phyloP scores from a whole-genome alignment of 768 basidiomycete species.

The Tricholoma bakamatsutake region DNA sequence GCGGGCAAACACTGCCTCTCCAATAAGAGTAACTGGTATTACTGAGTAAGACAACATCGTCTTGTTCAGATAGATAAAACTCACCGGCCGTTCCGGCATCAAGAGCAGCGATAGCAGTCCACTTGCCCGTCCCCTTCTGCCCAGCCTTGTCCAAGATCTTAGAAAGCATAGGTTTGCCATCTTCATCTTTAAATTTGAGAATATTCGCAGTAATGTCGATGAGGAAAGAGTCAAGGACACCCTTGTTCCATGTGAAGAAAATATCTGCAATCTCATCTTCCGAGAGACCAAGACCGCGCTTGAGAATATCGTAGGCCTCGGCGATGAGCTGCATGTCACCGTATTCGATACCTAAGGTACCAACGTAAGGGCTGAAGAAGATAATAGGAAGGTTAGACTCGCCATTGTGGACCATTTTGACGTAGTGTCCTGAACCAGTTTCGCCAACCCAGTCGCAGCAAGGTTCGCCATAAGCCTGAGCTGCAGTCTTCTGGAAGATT shows the following conservation, averaged over 20 bases:
- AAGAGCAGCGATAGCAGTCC: constrained; percentile 96
- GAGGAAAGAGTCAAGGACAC: constrained; percentile 98
- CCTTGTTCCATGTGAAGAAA: constrained; percentile 95
- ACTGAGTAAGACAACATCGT: constrained; percentile 6
- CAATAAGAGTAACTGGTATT: constrained; percentile 86
- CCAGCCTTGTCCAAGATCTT: constrained; percentile 97
- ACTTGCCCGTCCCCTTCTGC: constrained; percentile 99
- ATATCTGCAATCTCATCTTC: constrained; percentile 93
- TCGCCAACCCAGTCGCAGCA: constrained; percentile 99
- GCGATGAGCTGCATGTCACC: constrained; percentile 99
- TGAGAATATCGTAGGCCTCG: constrained; percentile 98
- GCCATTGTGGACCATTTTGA: constrained; percentile 99
- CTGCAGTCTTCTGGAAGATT: constrained; percentile 98
- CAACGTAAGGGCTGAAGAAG: constrained; percentile 7
- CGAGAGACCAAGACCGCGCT: constrained; percentile 82
- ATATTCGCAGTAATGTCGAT: constrained; percentile 98
- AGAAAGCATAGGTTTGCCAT: constrained; percentile 82
- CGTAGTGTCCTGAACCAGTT: constrained; percentile 93
- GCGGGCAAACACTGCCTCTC: constrained; percentile 98
- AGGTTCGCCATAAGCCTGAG: constrained; percentile 90
- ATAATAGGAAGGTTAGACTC: constrained; percentile 17
- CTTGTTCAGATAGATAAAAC: constrained; percentile 18
- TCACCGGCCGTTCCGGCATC: constrained; percentile 84
- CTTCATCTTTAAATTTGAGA: constrained; percentile 94
- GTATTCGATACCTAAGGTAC: constrained; percentile 86